Conservation (phyloP, 2,329 filamentous ascomycete genomes). For the Madurella mycetomatis region DNA sequence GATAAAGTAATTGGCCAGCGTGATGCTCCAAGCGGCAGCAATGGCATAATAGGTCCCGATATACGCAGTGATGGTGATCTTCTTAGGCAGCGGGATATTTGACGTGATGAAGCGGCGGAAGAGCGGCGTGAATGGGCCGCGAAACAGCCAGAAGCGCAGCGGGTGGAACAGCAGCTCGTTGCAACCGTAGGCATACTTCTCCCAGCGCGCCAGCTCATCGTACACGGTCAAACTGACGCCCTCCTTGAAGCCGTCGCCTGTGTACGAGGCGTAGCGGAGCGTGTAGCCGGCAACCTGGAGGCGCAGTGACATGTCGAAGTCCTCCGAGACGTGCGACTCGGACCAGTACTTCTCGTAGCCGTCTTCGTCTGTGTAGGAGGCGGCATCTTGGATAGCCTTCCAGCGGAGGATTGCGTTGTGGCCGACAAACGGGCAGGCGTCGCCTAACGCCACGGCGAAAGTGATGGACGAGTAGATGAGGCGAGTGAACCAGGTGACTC, state of each 20-base stretch:
- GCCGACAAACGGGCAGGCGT: constrained; percentile 72
- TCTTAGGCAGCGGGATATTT: constrained; percentile 48
- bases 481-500: constrained; percentile 66
- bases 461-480: constrained; percentile 71
- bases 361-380: constrained; percentile 62
- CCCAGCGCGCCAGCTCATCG: constrained; percentile 78
- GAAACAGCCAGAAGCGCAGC: constrained; percentile 55
- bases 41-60: constrained; percentile 32
- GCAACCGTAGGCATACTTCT: constrained; percentile 81
- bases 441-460: constrained; percentile 68
- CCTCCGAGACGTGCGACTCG: constrained; percentile 72
- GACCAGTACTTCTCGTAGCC: constrained; percentile 77
- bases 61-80: constrained; percentile 45
- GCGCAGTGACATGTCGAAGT: constrained; percentile 76
- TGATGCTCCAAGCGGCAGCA: constrained; percentile 25
- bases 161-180: constrained; percentile 74
- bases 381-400: constrained; percentile 68
- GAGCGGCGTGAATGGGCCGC: constrained; percentile 61
- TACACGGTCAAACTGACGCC: constrained; percentile 79
- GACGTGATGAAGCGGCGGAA: constrained; percentile 60
- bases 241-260: constrained; percentile 69
- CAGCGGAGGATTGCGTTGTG: constrained; percentile 73
- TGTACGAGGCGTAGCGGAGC: constrained; percentile 65
- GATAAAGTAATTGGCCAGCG: constrained; percentile 29
- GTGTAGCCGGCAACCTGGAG: constrained; percentile 66